Base-by-base conservation (phyloP, 140 eudicot species). In the Oenanthe javanica region DNA sequence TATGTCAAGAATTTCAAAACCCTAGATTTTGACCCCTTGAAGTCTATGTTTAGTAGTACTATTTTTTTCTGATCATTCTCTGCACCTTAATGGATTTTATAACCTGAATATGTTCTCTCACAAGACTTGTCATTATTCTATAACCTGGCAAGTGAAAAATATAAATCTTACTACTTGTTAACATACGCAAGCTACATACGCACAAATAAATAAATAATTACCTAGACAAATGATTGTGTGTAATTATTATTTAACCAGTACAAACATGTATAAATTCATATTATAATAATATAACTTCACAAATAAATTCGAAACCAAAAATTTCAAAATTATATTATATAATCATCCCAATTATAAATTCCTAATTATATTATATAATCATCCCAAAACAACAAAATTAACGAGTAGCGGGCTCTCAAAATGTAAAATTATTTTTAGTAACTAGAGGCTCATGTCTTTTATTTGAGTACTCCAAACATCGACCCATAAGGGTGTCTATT, bases 21-120 rank as follows among this genome's bases (percentile, higher is more conserved):
- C 64, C 79, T 75, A 75, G 79, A 75, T 23, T 75, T 75, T 75
- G 79, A 75, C 79, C 59, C 23, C 16, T 47, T 74, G 78, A 74
- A 74, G 31, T 74, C 31, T 74, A 42, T 74, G 78, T 67, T 67
- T 67, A 27, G n/a, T 74, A 74, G 52, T 74, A 18, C 49, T 42
- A 75, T 25, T 12, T 54, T 31, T 31, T 18, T 75, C 79, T 48
- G 64, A 75, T 75, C 79, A 75, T 75, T 75, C 79, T 48, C 79
- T 75, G 79, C 63, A 49, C 79, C 64, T 27, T 23, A 51, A 75
- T 49, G 59, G 78, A 45, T 63, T 63, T 63, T 63, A 8, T 63
- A 63, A 63, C 69, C 69, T 2, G 9, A 61, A n/a, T 61, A 61
- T 61, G 4, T 19, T 38, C 38, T 21, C 70, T 63, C 70, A 23